phyloP scores from a whole-genome alignment of 2,329 filamentous ascomycete species.

The Botryotinia globosa region DNA sequence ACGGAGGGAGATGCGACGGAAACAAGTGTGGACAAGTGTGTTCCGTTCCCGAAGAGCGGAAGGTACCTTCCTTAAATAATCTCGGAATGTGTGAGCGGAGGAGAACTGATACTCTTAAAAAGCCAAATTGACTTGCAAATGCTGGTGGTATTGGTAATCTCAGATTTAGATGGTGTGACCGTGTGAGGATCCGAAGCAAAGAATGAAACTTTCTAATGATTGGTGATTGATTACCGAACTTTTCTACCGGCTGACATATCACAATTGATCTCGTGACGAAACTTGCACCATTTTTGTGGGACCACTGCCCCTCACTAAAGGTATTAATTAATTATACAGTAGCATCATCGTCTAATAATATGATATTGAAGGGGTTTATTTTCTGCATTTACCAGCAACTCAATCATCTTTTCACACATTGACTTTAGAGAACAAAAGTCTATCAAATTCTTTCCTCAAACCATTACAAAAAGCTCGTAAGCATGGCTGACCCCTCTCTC shows the following conservation, averaged over 20 bases:
- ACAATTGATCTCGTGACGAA: not conserved
- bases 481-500: conserved; percentile 49
- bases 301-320: not conserved
- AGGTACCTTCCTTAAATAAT: not conserved
- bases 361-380: not conserved
- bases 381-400: not conserved
- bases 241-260: not conserved
- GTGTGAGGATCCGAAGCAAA: not conserved
- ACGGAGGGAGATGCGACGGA: not conserved
- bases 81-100: not conserved
- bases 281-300: conserved; percentile 5
- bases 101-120: not conserved
- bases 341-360: not conserved
- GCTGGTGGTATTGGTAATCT: not conserved
- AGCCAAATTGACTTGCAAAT: not conserved
- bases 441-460: not conserved
- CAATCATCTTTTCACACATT: not conserved
- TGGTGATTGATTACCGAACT: not conserved
- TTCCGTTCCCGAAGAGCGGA: not conserved
- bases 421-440: not conserved
- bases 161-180: not conserved
- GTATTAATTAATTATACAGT: no score
- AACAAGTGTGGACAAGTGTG: not conserved
- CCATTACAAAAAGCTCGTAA: not conserved
- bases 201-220: not conserved